phyloP scores from a whole-genome alignment of 176 grass and related monocot genomes.

The Oryza longistaminata region DNA sequence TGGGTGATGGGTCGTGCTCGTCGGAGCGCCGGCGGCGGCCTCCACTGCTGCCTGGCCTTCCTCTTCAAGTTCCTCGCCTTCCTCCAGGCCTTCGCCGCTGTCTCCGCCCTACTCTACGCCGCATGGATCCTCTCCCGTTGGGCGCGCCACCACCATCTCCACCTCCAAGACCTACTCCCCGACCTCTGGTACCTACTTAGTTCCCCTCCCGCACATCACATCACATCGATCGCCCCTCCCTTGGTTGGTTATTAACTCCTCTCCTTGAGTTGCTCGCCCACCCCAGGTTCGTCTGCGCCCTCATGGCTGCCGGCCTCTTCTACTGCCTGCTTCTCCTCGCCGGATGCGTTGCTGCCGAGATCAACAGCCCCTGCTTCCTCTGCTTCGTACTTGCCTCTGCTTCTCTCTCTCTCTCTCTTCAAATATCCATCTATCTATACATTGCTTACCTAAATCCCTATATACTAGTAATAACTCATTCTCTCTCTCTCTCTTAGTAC shows the following conservation, averaged over 20 bases:
- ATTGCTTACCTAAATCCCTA: too few species aligned
- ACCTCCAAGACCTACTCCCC: conserved; percentile 43
- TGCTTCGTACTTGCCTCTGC: background rate
- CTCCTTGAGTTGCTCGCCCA: too few species aligned
- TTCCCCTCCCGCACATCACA: too few species aligned
- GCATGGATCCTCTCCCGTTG: conserved; percentile 61
- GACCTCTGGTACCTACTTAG: conserved; percentile 41
- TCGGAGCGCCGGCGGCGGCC: background rate
- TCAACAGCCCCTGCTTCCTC: conserved; percentile 50
- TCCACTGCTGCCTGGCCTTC: conserved; percentile 43
- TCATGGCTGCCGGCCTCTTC: conserved; percentile 47
- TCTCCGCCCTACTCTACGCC: conserved; percentile 54
- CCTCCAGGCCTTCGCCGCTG: conserved; percentile 59
- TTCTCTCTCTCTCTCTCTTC: too few species aligned
- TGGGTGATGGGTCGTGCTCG: conserved; percentile 21
- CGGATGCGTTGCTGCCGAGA: conserved; percentile 60
- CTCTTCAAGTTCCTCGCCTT: conserved; percentile 64
- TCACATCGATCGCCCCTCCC: too few species aligned
- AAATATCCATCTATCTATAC: background rate
- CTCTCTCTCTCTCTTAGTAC: conserved; percentile 27
- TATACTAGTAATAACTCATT: too few species aligned
- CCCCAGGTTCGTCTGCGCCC: conserved; percentile 46
- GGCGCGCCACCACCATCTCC: conserved; percentile 42
- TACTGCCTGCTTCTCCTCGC: conserved; percentile 51
- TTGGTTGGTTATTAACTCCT: too few species aligned